These are phyloP conservation scores for Tolypocladium endophyticum DNA, from an alignment of 2,329 filamentous ascomycete genomes.

Conservation along the genomic window DNA sequence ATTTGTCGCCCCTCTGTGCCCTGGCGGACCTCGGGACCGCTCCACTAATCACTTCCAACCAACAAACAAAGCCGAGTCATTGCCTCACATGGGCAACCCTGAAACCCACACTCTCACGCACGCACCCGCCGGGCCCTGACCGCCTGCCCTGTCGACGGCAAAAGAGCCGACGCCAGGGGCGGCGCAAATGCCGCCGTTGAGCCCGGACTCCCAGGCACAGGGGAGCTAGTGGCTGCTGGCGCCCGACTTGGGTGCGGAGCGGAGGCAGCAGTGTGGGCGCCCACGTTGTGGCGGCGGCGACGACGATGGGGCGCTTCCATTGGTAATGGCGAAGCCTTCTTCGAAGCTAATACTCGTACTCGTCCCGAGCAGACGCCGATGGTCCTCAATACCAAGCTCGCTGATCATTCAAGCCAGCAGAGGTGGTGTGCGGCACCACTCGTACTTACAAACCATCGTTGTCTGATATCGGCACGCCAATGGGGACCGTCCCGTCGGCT, in stretches of 20 bases:
- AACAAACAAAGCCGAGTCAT: neutral
- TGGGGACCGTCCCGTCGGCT: neutral
- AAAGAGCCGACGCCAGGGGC: neutral
- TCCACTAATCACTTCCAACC: neutral
- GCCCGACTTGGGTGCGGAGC: neutral
- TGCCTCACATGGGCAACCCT: neutral
- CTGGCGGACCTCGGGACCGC: neutral
- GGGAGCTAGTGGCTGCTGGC: neutral
- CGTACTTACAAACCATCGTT: too few relatives aligned
- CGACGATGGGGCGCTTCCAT: neutral
- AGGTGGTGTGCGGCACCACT: neutral
- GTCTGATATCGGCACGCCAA: neutral
- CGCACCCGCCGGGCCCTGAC: neutral
- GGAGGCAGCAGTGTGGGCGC: neutral
- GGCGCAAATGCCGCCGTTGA: neutral
- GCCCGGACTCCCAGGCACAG: neutral
- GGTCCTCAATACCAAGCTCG: neutral
- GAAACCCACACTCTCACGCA: neutral
- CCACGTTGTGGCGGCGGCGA: neutral
- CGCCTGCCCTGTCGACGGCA: neutral
- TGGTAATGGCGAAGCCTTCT: neutral
- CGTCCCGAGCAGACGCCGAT: neutral
- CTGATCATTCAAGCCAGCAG: neutral
- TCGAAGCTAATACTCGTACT: too few relatives aligned
- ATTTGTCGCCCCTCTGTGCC: neutral